Evolutionary conservation across 208 protist species (phyloP).

Genomic region (Strigomonas culicis): DNA sequence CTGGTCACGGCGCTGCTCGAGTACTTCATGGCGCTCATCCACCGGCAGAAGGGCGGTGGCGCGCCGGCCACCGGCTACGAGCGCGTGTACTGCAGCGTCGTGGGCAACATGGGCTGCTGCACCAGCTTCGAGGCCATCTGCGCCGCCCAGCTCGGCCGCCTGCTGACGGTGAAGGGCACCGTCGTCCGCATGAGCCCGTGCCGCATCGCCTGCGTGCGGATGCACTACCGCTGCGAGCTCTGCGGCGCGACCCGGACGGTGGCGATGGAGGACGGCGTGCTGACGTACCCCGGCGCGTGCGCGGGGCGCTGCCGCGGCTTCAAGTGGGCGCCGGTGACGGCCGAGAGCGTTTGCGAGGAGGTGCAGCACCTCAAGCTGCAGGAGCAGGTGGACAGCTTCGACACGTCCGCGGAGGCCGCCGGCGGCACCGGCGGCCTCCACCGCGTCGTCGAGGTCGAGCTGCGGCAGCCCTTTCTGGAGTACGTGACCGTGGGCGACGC

Average conservation of each 20-base stretch:
- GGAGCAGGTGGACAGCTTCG: slow-evolving; percentile 51
- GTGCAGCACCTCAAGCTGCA: slow-evolving; percentile 82
- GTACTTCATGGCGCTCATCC: slow-evolving; percentile 61
- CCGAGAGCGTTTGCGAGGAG: slow-evolving; percentile 66
- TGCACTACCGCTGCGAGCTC: slow-evolving; percentile 64
- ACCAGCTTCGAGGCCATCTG: slow-evolving; percentile 66
- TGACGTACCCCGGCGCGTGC: slow-evolving; percentile 71
- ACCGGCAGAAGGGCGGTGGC: not conserved
- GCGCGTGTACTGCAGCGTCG: slow-evolving; percentile 28
- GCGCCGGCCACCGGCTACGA: not conserved
- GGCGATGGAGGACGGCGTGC: slow-evolving; percentile 62
- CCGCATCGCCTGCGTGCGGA: slow-evolving; percentile 53
- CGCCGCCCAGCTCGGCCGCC: slow-evolving; percentile 57
- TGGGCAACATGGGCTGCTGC: slow-evolving; percentile 23
- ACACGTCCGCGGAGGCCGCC: slow-evolving; percentile 1
- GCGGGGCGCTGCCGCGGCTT: slow-evolving; percentile 63
- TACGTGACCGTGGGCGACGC: slow-evolving; percentile 63
- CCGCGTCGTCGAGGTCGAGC: slow-evolving; percentile 75
- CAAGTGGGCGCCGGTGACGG: slow-evolving; percentile 55
- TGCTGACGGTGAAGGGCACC: slow-evolving; percentile 74
- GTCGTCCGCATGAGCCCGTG: slow-evolving; percentile 74
- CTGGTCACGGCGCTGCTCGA: slow-evolving; percentile 67
- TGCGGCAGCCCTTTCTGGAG: slow-evolving; percentile 66
- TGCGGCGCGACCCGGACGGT: slow-evolving; percentile 46
- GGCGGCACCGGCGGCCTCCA: slow-evolving; percentile 35